Conservation (phyloP, 192 early-diverging fungal genomes). For the Dissophora ornata region DNA sequence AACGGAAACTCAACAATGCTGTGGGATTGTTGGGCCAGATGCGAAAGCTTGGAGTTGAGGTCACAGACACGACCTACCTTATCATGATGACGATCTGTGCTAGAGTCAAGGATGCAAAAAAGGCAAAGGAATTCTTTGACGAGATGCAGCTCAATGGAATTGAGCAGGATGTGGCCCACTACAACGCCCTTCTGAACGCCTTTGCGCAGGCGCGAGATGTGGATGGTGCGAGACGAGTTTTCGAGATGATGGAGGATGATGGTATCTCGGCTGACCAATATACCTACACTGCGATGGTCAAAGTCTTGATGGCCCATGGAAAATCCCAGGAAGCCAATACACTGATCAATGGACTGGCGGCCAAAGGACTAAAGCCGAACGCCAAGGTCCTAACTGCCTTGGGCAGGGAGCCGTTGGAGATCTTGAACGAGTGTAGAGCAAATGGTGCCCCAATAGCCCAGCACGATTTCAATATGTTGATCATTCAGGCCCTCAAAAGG, state of each 20-base stretch:
- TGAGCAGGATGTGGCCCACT: conserved; percentile 14
- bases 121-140: conserved; percentile 45
- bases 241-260: conserved; percentile 28
- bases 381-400: conserved; percentile 20
- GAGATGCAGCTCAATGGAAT: conserved; percentile 38
- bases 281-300: conserved; percentile 37
- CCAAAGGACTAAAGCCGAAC: conserved; percentile 7
- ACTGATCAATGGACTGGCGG: background rate
- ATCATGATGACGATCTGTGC: conserved; percentile 35
- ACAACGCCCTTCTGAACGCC: conserved; percentile 42
- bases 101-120: conserved; percentile 7
- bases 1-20: conserved; percentile 4
- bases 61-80: conserved; percentile 31
- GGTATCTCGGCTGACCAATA: conserved; percentile 23
- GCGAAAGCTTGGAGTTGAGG: conserved; percentile 19
- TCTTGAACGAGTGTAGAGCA: conserved; percentile 12
- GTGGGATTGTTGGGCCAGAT: conserved; percentile 21
- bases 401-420: conserved; percentile 1
- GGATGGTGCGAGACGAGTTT: conserved; percentile 9
- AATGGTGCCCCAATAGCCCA: conserved; percentile 1
- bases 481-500: conserved; percentile 11
- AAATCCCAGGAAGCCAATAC: background rate
- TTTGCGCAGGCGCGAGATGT: conserved; percentile 28
- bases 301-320: background rate
- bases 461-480: conserved; percentile 26